Percentiles rank a stretch among this genome's conserved stretches.
Evolutionary conservation across 257 asterid genomes (phyloP).

Genomic region (Prunella vulgaris): DNA sequence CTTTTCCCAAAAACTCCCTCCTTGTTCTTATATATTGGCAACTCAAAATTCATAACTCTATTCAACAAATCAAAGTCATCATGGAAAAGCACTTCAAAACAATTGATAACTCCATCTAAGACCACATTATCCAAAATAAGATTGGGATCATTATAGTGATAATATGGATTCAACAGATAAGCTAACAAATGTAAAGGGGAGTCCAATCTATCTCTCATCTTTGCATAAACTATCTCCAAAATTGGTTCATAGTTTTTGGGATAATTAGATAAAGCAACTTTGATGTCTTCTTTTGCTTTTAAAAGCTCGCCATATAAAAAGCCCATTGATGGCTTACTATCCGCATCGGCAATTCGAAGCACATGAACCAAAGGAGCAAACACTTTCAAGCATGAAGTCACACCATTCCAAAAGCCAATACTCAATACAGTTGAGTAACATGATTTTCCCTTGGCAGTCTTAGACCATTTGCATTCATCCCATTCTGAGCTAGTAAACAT

Average conservation of each 20-base stretch:
- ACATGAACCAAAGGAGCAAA: too few species aligned
- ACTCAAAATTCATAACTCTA: background rate
- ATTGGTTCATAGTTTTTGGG: background rate
- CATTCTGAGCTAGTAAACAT: background rate
- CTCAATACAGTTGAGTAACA: background rate
- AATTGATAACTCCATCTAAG: background rate
- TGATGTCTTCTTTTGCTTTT: background rate
- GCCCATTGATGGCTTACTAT: too few species aligned
- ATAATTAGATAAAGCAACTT: background rate
- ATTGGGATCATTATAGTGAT: background rate
- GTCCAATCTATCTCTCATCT: background rate
- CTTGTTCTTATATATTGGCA: background rate
- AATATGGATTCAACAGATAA: slow-evolving; percentile 4
- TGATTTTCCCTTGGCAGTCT: background rate
- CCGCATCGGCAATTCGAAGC: too few species aligned
- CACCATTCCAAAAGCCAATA: slow-evolving; percentile 8
- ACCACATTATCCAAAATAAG: background rate
- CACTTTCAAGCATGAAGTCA: too few species aligned
- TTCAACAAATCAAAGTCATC: background rate
- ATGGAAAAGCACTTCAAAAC: too few species aligned
- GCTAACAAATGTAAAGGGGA: background rate
- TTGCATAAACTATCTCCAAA: background rate
- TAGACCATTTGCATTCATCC: background rate
- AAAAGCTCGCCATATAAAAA: background rate
- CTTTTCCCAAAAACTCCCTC: background rate